These are phyloP conservation scores for Gossypium rotundifolium DNA, from an alignment of 345 rosid genomes.

Conservation along the genomic window DNA sequence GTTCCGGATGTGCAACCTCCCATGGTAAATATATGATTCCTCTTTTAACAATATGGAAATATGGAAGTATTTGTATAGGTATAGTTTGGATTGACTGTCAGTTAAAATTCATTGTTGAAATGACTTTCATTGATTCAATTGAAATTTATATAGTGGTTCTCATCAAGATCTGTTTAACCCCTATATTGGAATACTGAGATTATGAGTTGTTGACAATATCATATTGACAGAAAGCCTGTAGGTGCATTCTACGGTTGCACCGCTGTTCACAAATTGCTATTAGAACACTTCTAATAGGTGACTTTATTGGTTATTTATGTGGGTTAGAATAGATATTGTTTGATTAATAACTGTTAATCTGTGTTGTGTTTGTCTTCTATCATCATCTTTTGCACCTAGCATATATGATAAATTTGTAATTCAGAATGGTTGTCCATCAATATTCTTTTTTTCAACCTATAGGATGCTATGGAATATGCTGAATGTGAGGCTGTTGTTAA, in stretches of 20 bases:
- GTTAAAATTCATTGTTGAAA: not conserved
- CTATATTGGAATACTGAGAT: not conserved
- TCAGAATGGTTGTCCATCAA: not conserved
- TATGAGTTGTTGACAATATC: not conserved
- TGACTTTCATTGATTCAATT: not conserved
- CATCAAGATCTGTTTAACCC: not conserved
- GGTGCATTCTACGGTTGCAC: not conserved
- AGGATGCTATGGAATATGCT: conserved; percentile 72
- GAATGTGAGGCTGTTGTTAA: conserved; percentile 74
- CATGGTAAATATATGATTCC: conserved; percentile 33
- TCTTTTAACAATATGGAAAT: not conserved
- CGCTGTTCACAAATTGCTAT: not conserved
- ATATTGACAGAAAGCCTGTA: not conserved
- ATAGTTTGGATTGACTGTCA: not conserved
- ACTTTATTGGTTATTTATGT: not conserved
- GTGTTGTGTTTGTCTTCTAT: not conserved
- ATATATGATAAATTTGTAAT: not conserved
- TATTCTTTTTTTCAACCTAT: conserved; percentile 6
- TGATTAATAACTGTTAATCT: not conserved
- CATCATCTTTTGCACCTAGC: not conserved
- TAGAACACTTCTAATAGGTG: not conserved
- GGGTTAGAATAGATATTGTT: not conserved
- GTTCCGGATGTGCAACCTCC: conserved; percentile 77
- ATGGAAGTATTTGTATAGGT: not conserved
- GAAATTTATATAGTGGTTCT: not conserved